A percentile compares a stretch with the other conserved stretches of the same genome.
Conservation (phyloP, 768 basidiomycete species). For the Boletus sp. region DNA sequence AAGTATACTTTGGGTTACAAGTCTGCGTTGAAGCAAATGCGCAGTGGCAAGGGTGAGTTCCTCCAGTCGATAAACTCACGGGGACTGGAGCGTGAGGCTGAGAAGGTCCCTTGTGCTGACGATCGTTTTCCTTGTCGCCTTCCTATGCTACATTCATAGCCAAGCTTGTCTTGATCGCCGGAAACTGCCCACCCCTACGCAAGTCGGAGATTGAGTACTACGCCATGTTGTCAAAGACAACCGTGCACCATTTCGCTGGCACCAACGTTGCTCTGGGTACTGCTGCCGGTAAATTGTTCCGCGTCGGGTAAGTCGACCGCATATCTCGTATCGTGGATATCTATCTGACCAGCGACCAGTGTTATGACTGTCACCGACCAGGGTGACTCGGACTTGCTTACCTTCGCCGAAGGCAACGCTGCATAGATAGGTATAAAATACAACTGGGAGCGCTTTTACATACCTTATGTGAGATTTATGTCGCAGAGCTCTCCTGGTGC, state of each 20-base stretch:
- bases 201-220: slow-evolving; percentile 99
- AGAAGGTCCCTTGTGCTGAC: slow-evolving; percentile 96
- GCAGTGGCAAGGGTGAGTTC: slow-evolving; percentile 90
- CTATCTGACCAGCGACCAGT: slow-evolving; percentile 40
- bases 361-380: slow-evolving; percentile 97
- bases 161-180: slow-evolving; percentile 97
- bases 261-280: slow-evolving; percentile 98
- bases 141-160: slow-evolving; percentile 46
- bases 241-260: slow-evolving; percentile 96
- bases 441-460: not conserved
- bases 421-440: slow-evolving; percentile 39
- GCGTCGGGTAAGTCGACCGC: slow-evolving; percentile 71
- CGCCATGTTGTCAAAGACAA: slow-evolving; percentile 99
- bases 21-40: slow-evolving; percentile 97
- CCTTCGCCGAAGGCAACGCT: slow-evolving; percentile 71
- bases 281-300: slow-evolving; percentile 98
- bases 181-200: slow-evolving; percentile 98
- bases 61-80: slow-evolving; percentile 45
- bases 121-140: slow-evolving; percentile 23
- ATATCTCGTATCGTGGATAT: not conserved
- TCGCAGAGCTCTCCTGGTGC: not conserved
- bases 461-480: slow-evolving; percentile 1
- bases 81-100: slow-evolving; percentile 98
- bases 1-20: slow-evolving; percentile 98
- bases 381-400: slow-evolving; percentile 94